These are phyloP conservation scores for Hansenula anomala DNA, from an alignment of 1,139 yeast species.

Conservation along the genomic window DNA sequence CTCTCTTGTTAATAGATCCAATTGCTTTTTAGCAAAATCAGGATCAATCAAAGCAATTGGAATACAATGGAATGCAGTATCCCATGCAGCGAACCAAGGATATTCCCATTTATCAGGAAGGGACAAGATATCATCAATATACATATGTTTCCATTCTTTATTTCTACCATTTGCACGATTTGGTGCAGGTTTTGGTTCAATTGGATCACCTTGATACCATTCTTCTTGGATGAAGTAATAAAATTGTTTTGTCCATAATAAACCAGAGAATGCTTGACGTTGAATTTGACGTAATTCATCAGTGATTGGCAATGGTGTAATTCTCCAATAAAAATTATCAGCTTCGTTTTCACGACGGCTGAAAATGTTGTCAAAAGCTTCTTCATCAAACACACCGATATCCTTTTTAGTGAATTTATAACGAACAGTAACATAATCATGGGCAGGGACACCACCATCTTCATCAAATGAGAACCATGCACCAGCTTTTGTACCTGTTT, in stretches of 20 bases:
- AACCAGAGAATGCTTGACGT: conserved; percentile 92
- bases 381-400: conserved; percentile 55
- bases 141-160: conserved; percentile 85
- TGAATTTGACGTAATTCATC: conserved; percentile 83
- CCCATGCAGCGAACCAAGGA: conserved; percentile 98
- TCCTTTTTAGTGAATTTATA: conserved; percentile 55
- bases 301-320: conserved; percentile 80
- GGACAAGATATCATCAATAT: conserved; percentile 83
- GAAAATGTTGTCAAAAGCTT: conserved; percentile 68
- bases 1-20: conserved; percentile 83
- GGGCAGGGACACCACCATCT: conserved; percentile 76
- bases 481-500: conserved; percentile 67
- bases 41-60: conserved; percentile 96
- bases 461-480: conserved; percentile 81
- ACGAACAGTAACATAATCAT: conserved; percentile 84
- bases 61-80: conserved; percentile 92
- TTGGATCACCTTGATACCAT: conserved; percentile 90
- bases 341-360: conserved; percentile 83
- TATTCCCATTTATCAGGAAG: conserved; percentile 97
- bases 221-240: conserved; percentile 83
- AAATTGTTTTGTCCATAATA: conserved; percentile 93
- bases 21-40: conserved; percentile 85
- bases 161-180: conserved; percentile 83
- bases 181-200: conserved; percentile 68
- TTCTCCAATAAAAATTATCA: conserved; percentile 89